These are phyloP conservation scores for Globisporangium paroecandrum DNA, from an alignment of 352 stramenopile genomes.

Conservation along the genomic window DNA sequence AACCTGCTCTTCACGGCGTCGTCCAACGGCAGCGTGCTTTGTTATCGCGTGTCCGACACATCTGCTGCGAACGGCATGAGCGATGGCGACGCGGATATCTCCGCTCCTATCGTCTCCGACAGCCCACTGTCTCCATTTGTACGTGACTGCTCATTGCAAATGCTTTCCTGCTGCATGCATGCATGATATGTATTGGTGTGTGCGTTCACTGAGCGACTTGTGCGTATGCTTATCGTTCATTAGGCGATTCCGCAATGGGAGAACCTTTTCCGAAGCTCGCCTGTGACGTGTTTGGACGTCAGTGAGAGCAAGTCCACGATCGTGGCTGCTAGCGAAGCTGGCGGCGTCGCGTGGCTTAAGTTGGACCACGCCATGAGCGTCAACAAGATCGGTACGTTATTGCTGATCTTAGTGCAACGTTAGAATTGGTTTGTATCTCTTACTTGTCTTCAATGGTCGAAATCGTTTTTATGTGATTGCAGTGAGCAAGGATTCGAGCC, in stretches of 20 bases:
- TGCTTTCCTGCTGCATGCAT: background rate
- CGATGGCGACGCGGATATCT: constrained; percentile 14
- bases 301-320: constrained; percentile 43
- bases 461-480: background rate
- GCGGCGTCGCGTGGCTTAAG: constrained; percentile 63
- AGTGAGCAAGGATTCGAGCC: constrained; percentile 55
- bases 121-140: constrained; percentile 14
- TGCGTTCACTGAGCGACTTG: background rate
- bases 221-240: constrained; percentile 5
- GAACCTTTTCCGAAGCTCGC: constrained; percentile 34
- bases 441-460: background rate
- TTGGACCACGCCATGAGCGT: constrained; percentile 49
- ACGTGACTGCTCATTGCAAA: background rate
- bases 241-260: constrained; percentile 56
- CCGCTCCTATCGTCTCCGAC: background rate
- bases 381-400: constrained; percentile 44
- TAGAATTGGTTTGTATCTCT: background rate
- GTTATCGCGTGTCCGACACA: constrained; percentile 34
- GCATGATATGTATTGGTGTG: background rate
- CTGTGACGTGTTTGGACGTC: constrained; percentile 58
- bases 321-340: constrained; percentile 48
- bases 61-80: constrained; percentile 17
- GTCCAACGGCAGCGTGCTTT: constrained; percentile 46
- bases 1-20: constrained; percentile 64
- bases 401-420: background rate